Percentiles rank a stretch among this genome's conserved stretches.
These are phyloP conservation scores for Teunomyces gatunensis DNA, from an alignment of 805 yeast species.

Conservation along the genomic window DNA sequence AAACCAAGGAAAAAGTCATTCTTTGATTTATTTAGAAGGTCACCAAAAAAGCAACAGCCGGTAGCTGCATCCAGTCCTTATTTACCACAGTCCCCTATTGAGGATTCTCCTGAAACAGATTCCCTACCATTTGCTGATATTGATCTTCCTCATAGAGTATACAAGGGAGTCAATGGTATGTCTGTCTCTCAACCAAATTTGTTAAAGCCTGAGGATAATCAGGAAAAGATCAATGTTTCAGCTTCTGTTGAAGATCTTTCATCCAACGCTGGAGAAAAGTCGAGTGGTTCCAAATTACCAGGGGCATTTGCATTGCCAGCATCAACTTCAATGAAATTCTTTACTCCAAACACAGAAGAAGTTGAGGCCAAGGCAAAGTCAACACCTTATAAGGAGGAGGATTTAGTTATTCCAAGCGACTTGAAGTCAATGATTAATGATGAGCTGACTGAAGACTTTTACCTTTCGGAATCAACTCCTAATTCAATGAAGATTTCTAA, in stretches of 20 bases:
- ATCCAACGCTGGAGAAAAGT: constrained; percentile 11
- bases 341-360: constrained; percentile 22
- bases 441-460: constrained; percentile 37
- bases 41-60: constrained; percentile 10
- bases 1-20: constrained; percentile 28
- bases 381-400: constrained; percentile 12
- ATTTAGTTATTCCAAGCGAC: constrained; percentile 32
- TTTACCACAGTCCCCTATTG: constrained; percentile 14
- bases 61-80: constrained; percentile 8
- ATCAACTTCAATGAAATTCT: constrained; percentile 39
- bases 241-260: neutral
- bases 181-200: constrained; percentile 2
- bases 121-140: neutral
- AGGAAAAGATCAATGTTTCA: constrained; percentile 4
- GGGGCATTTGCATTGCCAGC: constrained; percentile 46
- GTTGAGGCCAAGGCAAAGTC: neutral
- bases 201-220: constrained; percentile 1
- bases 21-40: constrained; percentile 34
- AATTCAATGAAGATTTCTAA: constrained; percentile 39
- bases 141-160: constrained; percentile 2
- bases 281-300: constrained; percentile 22
- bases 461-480: constrained; percentile 32
- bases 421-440: constrained; percentile 38
- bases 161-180: constrained; percentile 1
- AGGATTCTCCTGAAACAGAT: neutral